A percentile compares a stretch with the other conserved stretches of the same genome.
Conservation (phyloP, 2,329 filamentous ascomycete genomes). For the Aspergillus pseudotamarii region DNA sequence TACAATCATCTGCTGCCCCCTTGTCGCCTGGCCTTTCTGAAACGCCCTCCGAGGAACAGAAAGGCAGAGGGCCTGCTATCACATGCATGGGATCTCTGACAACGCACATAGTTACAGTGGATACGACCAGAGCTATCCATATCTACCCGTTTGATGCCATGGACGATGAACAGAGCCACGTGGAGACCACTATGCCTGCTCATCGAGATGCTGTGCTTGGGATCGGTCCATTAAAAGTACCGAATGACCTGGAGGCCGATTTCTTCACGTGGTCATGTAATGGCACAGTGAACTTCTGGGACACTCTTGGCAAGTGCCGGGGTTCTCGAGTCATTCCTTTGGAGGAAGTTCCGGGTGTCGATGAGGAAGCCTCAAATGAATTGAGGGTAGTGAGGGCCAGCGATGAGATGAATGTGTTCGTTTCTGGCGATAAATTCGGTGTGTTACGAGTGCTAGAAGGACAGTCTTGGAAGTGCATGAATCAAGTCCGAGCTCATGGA, state of each 20-base stretch:
- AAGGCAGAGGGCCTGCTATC: constrained; percentile 46
- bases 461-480: constrained; percentile 61
- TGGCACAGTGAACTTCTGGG: constrained; percentile 83
- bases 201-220: constrained; percentile 68
- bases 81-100: constrained; percentile 70
- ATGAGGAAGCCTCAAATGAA: constrained; percentile 56
- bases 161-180: constrained; percentile 30
- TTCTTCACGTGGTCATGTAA: constrained; percentile 90
- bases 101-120: constrained; percentile 72
- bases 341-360: constrained; percentile 58
- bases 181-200: constrained; percentile 51
- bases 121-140: constrained; percentile 74
- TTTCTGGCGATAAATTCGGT: constrained; percentile 87
- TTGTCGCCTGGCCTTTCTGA: constrained; percentile 29
- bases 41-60: constrained; percentile 23
- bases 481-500: constrained; percentile 82
- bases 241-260: constrained; percentile 65
- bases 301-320: constrained; percentile 68
- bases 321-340: constrained; percentile 68
- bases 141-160: constrained; percentile 53
- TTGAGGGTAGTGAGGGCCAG: constrained; percentile 63
- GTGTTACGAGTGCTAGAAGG: constrained; percentile 60
- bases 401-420: constrained; percentile 65
- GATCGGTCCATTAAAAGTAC: constrained; percentile 65
- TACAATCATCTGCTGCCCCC: constrained; percentile 36